Base-by-base conservation (phyloP, 768 basidiomycete genomes). In the Leccinellum rugosiceps region DNA sequence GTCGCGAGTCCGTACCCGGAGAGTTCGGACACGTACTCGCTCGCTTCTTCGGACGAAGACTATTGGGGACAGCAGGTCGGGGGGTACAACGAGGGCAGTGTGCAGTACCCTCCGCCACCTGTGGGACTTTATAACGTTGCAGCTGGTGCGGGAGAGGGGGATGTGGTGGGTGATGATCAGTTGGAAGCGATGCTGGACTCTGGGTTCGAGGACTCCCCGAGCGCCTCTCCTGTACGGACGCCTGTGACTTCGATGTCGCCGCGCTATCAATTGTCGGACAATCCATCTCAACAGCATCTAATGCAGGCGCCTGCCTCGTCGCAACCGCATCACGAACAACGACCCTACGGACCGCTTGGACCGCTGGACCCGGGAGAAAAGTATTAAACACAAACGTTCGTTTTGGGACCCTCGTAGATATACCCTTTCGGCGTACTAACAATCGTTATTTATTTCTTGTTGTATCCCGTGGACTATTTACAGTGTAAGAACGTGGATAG, bases 21-120 rank as follows among this genome's bases (percentile, higher is more conserved):
- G 62, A 83, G 86, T 48, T 92, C 90, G 11, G 94, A 96, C 68
- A 86, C 90, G 2, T 70, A 84, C 47, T 95, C 94, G 10, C 74
- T 94, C 55, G 77, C 84, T 17, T 94, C 91, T 4, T 91, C 92
- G 9, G 96, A 98, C 34, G 94, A 96, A 44, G 96, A 98, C 67
- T 87, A 93, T 32, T 99, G 95, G 94, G 94, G 94, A 3, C 77
- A 83, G 4, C 95, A 99, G 71, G 94, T 99, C 54, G 95, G 96
- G 11, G 92, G 83, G 48, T 98, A 98, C 74, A 96, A 98, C 72
- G 95, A 98, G 72, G 79, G 90, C 68, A 83, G 83, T 69, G 61
- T 75, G 28, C 81, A 86, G 64, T 94, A 86, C 64, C 90, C 93
- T 32, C 90, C 91, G 5, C 94, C 95, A 0, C 94, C 94, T 11